Evolutionary conservation across 495 filamentous ascomycete species (phyloP).

Genomic region (Chaetomium tenue): DNA sequence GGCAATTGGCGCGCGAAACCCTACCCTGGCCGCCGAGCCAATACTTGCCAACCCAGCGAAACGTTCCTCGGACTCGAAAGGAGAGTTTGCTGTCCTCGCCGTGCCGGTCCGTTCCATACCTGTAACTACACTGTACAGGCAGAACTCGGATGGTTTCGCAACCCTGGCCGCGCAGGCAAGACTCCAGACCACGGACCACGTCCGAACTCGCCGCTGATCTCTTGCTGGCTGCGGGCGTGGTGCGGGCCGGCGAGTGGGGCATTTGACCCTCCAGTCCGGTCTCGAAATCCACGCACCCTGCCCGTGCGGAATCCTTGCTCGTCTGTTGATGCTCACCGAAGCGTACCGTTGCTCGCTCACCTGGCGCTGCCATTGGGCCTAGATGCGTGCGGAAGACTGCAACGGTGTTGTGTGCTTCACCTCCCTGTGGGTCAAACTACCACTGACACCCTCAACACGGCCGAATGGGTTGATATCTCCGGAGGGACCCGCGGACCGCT

Average conservation of each 20-base stretch:
- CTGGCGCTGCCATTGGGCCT: background rate
- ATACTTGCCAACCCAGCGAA: background rate
- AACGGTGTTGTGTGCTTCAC: background rate
- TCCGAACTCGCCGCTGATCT: slow-evolving; percentile 10
- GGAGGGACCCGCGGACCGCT: slow-evolving; percentile 14
- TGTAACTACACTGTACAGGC: background rate
- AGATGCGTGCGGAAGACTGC: background rate
- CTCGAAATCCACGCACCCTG: background rate
- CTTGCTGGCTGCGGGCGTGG: background rate
- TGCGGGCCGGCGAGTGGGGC: slow-evolving; percentile 11
- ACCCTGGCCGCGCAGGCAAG: background rate
- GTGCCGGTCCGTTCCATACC: background rate
- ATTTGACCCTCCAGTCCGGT: background rate
- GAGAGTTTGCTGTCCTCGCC: background rate
- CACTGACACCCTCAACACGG: background rate
- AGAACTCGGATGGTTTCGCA: slow-evolving; percentile 3
- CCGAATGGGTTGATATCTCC: slow-evolving; percentile 18
- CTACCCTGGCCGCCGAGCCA: background rate
- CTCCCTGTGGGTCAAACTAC: background rate
- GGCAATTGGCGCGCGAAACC: background rate
- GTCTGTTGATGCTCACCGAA: background rate
- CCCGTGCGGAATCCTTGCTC: background rate
- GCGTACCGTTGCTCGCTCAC: background rate
- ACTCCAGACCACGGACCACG: slow-evolving; percentile 7
- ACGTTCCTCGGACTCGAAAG: background rate